A percentile compares a stretch with the other conserved stretches of the same genome.
Evolutionary conservation across 1,284 basidiomycete genomes (phyloP).

Genomic region (Nidula niveotomentosa): DNA sequence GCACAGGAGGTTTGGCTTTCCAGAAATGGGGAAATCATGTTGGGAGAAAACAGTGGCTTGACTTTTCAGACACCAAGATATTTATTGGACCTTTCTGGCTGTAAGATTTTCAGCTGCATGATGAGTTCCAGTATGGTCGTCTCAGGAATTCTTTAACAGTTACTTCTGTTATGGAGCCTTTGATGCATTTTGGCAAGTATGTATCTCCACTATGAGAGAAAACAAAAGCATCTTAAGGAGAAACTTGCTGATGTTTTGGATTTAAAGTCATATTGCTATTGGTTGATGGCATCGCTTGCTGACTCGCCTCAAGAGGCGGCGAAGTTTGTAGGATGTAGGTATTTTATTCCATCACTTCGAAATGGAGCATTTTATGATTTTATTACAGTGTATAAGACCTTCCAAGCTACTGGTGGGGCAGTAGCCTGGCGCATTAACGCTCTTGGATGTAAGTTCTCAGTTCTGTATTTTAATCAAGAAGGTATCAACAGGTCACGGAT

Average conservation of each 20-base stretch:
- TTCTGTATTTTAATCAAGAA: too few relatives aligned
- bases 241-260: not conserved
- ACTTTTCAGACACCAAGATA: slow-evolving; percentile 15
- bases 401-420: slow-evolving; percentile 23
- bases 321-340: slow-evolving; percentile 23
- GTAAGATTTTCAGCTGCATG: slow-evolving; percentile 7
- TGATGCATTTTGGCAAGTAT: slow-evolving; percentile 25
- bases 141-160: slow-evolving; percentile 4
- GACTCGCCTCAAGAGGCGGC: slow-evolving; percentile 21
- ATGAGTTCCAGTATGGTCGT: not conserved
- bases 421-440: slow-evolving; percentile 26
- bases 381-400: slow-evolving; percentile 21
- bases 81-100: slow-evolving; percentile 25
- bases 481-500: not conserved
- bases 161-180: slow-evolving; percentile 26
- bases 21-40: slow-evolving; percentile 19
- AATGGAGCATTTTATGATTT: not conserved
- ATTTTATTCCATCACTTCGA: not conserved
- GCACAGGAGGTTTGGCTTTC: slow-evolving; percentile 20
- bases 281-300: slow-evolving; percentile 24
- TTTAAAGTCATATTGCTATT: slow-evolving; percentile 22
- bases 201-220: not conserved
- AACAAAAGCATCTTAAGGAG: not conserved
- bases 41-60: slow-evolving; percentile 22
- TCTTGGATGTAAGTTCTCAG: slow-evolving; percentile 16